Evolutionary conservation across 2,329 filamentous ascomycete genomes (phyloP), one percentile per base, ranked within the genome.

Genomic region (Aspergillus sclerotialis): DNA sequence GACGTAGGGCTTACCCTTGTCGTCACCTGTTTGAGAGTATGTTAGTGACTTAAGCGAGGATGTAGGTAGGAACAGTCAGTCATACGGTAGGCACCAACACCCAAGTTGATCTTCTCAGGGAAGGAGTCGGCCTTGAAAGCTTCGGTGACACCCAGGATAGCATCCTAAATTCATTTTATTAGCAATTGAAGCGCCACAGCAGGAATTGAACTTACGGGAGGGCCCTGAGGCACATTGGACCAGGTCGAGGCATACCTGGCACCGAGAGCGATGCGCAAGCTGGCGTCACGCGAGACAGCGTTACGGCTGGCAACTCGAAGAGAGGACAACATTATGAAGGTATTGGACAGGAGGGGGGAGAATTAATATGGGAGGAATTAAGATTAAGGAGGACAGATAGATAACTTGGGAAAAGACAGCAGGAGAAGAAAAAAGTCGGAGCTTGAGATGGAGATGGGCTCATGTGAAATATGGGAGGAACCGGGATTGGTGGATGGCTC

Each of bases 61-160:
- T n/a, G n/a, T n/a, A n/a, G n/a, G n/a, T n/a, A n/a, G n/a, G n/a
- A n/a, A n/a, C n/a, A n/a, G n/a, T n/a, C 11, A 21, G 11, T 15
- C n/a, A 51, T 59, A 70, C 92, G 88, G 79, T 98, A 98, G 59
- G 92, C 92, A 58, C 92, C 92, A 50, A 96, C 92, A 70, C 89
- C 92, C 43, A 98, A 73, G 73, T 96, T 96, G 75, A 98, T 96
- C 80, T 96, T 98, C 73, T 94, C 80, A 45, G 79, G 72, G 67
- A 93, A 90, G 56, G 73, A 76, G 65, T 98, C 92, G 67, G 89
- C 89, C 77, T 96, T 98, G 84, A 92, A 98, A 42, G 92, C 92
- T 72, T 98, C 92, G 45, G 92, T 96, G 69, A 98, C 69, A 56
- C 69, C 68, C 42, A 70, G 58, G 48, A 70, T 70, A 18, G 67